phyloP scores from a whole-genome alignment of 2,329 filamentous ascomycete genomes.

The Rhinocladiella mackenziei region DNA sequence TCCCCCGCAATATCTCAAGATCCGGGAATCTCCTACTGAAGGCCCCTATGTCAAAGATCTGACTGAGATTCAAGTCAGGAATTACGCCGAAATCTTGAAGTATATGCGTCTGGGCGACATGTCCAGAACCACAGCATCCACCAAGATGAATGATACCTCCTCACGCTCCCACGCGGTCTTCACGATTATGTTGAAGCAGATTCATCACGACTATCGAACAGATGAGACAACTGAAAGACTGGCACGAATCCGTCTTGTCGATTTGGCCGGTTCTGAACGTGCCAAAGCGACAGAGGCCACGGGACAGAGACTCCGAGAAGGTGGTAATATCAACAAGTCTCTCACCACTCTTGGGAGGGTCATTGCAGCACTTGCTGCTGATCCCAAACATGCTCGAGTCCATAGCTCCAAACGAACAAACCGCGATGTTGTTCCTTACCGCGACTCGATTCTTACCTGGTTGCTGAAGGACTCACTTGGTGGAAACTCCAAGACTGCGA shows the following conservation, averaged over 20 bases:
- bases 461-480: conserved; percentile 92
- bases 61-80: conserved; percentile 87
- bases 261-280: conserved; percentile 89
- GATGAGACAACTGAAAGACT: conserved; percentile 95
- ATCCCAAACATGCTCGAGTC: conserved; percentile 58
- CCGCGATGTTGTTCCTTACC: conserved; percentile 79
- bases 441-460: conserved; percentile 81
- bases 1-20: conserved; percentile 88
- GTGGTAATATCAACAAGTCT: conserved; percentile 98
- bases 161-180: conserved; percentile 96
- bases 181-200: conserved; percentile 96
- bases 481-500: conserved; percentile 96
- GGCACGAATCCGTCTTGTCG: conserved; percentile 88
- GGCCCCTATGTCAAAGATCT: conserved; percentile 96
- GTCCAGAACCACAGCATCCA: conserved; percentile 84
- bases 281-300: conserved; percentile 95
- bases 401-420: conserved; percentile 54
- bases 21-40: conserved; percentile 89
- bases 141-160: conserved; percentile 99
- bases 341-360: conserved; percentile 92
- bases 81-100: conserved; percentile 78
- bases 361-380: conserved; percentile 82
- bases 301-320: conserved; percentile 82
- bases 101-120: conserved; percentile 87
- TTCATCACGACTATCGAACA: conserved; percentile 94